A percentile compares a stretch with the other conserved stretches of the same genome.
These are phyloP conservation scores for Cucurbita maxima DNA, from an alignment of 306 rosid genomes.

Conservation along the genomic window DNA sequence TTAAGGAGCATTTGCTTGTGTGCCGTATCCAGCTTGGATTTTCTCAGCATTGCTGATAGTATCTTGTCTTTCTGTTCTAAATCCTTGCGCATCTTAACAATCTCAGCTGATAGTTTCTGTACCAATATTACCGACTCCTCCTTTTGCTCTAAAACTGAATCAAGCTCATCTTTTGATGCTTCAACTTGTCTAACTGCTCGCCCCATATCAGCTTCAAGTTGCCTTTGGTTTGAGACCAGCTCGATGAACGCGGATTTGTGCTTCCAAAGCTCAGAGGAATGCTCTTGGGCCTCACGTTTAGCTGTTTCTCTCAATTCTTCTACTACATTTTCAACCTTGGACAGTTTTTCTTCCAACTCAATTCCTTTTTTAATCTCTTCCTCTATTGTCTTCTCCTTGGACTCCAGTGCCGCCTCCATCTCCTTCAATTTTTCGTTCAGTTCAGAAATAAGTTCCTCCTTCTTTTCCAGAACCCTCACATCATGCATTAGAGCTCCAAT, in stretches of 20 bases:
- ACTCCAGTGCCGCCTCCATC: conserved; percentile 39
- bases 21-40: conserved; percentile 58
- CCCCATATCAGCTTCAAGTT: conserved; percentile 68
- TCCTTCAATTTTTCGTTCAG: conserved; percentile 41
- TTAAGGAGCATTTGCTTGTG: conserved; percentile 79
- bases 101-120: conserved; percentile 54
- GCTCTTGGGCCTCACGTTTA: conserved; percentile 46
- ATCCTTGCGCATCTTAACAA: conserved; percentile 59
- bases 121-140: conserved; percentile 71
- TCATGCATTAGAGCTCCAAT: conserved; percentile 53
- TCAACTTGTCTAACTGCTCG: conserved; percentile 54
- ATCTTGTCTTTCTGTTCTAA: conserved; percentile 89
- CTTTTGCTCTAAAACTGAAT: conserved; percentile 42
- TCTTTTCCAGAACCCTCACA: conserved; percentile 46
- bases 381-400: conserved; percentile 39
- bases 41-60: conserved; percentile 86
- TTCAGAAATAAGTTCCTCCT: conserved; percentile 25
- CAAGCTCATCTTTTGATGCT: conserved; percentile 50
- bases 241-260: conserved; percentile 87
- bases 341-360: conserved; percentile 49
- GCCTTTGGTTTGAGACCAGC: conserved; percentile 80
- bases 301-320: conserved; percentile 50
- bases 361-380: conserved; percentile 39
- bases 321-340: conserved; percentile 33
- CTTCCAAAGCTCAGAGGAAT: conserved; percentile 75